Base-by-base conservation (phyloP, 805 yeast genomes). In the Hanseniaspora mollemarum region DNA sequence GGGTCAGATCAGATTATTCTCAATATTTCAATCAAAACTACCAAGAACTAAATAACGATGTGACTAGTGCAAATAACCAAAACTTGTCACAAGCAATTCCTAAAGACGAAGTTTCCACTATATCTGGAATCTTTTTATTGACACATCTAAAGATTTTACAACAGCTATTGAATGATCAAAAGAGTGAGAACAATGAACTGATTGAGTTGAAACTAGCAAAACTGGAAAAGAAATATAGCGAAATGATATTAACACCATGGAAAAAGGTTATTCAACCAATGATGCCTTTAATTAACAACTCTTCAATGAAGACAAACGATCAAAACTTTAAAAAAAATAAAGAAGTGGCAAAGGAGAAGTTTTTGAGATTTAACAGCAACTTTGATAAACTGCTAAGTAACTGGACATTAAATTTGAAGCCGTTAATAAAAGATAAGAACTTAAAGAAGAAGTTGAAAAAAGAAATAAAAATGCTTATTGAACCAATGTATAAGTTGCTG, bases 401-500 rank as follows among this genome's bases (percentile, higher is more conserved):
- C 52, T 84, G 83, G 60, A 36, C 26, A 3, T 12, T 44, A 9
- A 44, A 44, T 26, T 18, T 50, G 29, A 80, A 78, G 58, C 71
- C 72, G 44, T 81, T 78, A 62, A 76, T 87, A 42, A 75, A 80
- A 8, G 94, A 87, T 60, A 72, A 77, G 4, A 73, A 73, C 37
- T 71, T 90, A 63, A 78, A 79, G 54, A 72, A 74, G 53, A 75
- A 73, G 51, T 67, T 92, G 57, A 72, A 77, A 15, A 76, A 77
- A 50, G 96, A 90, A 59, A 81, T 83, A 16, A 59, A 80, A 24
- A 61, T 80, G 32, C 77, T 87, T 57, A 80, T 92, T 46, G 72
- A 79, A 53, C 95, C 95, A 13, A 76, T 90, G 50, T 90, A 90
- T 66, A 80, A 81, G 60, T 78, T 92, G 59, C 83, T 90, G 62